phyloP scores from a whole-genome alignment of 306 rosid species.

The Boehmeria nivea region DNA sequence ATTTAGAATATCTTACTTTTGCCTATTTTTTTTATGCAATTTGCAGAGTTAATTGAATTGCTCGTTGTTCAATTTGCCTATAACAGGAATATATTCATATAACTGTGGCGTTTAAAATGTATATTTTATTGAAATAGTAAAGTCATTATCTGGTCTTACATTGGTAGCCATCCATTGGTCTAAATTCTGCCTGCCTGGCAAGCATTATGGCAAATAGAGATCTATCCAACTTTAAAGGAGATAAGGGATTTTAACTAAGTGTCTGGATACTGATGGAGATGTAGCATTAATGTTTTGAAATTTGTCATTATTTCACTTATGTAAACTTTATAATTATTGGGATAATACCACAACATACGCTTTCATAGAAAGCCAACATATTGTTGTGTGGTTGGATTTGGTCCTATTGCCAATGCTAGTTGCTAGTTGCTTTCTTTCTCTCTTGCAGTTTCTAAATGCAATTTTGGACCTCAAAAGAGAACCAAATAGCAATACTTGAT shows the following conservation, averaged over 20 bases:
- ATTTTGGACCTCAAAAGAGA: neutral
- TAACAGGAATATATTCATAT: too few relatives aligned
- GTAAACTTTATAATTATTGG: conserved; percentile 1
- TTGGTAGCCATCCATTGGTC: conserved; percentile 7
- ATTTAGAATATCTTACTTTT: too few relatives aligned
- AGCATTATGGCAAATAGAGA: conserved; percentile 1
- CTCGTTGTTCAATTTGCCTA: too few relatives aligned
- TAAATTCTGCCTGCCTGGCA: conserved; percentile 16
- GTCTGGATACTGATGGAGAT: conserved; percentile 1
- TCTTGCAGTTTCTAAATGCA: neutral
- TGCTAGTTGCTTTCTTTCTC: conserved; percentile 1
- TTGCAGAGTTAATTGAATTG: too few relatives aligned
- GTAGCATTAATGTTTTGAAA: neutral
- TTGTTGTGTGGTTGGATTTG: neutral
- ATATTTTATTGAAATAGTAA: too few relatives aligned
- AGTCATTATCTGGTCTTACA: neutral
- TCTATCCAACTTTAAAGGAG: conserved; percentile 2
- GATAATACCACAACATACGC: neutral
- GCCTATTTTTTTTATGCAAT: too few relatives aligned
- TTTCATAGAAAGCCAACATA: neutral
- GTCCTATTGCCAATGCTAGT: conserved; percentile 5
- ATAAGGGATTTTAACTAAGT: neutral
- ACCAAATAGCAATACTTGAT: neutral
- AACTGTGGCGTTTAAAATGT: too few relatives aligned
- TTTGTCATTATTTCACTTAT: conserved; percentile 6